These are phyloP conservation scores for Heliocybe sulcata DNA, from an alignment of 1,284 basidiomycete species.

Conservation along the genomic window DNA sequence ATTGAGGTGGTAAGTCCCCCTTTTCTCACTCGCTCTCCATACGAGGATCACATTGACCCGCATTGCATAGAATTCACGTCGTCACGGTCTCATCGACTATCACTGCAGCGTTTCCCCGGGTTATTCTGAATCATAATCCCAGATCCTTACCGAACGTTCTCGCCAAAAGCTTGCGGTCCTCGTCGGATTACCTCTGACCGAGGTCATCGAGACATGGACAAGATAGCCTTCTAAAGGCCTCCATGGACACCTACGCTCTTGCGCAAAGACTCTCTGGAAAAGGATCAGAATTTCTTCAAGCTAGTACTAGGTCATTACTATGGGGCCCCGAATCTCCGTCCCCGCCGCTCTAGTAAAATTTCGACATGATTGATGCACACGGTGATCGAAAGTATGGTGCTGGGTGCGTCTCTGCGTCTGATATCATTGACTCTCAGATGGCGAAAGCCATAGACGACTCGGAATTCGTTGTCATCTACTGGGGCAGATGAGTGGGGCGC, in stretches of 20 bases:
- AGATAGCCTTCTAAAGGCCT: too few relatives aligned
- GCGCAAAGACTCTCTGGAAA: constrained; percentile 71
- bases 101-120: constrained; percentile 47
- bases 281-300: constrained; percentile 76
- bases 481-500: too few relatives aligned
- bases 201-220: too few relatives aligned
- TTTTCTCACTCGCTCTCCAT: too few relatives aligned
- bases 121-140: constrained; percentile 53
- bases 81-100: constrained; percentile 73
- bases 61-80: constrained; percentile 59
- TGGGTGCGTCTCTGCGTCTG: too few relatives aligned
- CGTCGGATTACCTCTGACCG: constrained; percentile 85
- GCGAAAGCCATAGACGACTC: too few relatives aligned
- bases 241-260: constrained; percentile 42
- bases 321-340: too few relatives aligned
- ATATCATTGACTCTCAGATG: too few relatives aligned
- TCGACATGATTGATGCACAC: too few relatives aligned
- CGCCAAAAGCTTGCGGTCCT: constrained; percentile 62
- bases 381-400: too few relatives aligned
- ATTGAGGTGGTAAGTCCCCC: constrained; percentile 57
- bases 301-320: constrained; percentile 70
- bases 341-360: too few relatives aligned
- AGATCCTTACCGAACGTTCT: constrained; percentile 50
- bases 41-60: neutral
- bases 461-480: too few relatives aligned